Conservation (phyloP, 1,139 yeast genomes). For the Sugiyamaella castrensis region DNA sequence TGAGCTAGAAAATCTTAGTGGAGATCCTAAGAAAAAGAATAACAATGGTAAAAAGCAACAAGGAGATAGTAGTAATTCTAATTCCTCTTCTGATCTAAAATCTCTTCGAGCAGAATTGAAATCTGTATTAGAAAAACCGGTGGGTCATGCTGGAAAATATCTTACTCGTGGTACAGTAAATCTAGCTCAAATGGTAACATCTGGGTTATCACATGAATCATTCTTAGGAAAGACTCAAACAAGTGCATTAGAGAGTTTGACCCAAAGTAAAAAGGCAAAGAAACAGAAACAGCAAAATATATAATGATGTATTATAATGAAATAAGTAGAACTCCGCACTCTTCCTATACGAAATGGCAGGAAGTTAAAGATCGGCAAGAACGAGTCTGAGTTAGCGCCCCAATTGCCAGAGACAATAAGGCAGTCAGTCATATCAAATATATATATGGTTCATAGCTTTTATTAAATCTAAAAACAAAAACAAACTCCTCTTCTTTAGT, state of each 20-base stretch:
- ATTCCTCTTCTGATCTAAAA: constrained; percentile 39
- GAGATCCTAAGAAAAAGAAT: constrained; percentile 54
- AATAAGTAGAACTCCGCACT: no score
- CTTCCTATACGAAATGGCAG: no score
- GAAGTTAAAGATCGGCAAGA: no score
- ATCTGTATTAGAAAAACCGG: constrained; percentile 52
- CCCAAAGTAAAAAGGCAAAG: constrained; percentile 32
- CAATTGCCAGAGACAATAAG: background rate
- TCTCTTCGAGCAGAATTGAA: constrained; percentile 55
- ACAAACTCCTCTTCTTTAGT: background rate
- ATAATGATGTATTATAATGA: background rate
- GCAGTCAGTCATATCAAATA: no score
- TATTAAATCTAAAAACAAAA: background rate
- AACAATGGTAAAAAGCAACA: constrained; percentile 18
- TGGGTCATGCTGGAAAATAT: constrained; percentile 55
- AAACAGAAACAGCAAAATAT: constrained; percentile 5
- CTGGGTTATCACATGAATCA: constrained; percentile 65
- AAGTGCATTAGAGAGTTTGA: constrained; percentile 67
- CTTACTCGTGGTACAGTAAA: constrained; percentile 82
- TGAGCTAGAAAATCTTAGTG: constrained; percentile 33
- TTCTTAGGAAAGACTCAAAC: constrained; percentile 68
- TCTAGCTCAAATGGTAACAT: constrained; percentile 77
- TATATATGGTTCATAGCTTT: background rate
- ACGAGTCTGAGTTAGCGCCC: background rate
- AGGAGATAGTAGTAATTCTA: background rate